phyloP scores from a whole-genome alignment of 2,329 filamentous ascomycete species.

The Aphanocladium album region DNA sequence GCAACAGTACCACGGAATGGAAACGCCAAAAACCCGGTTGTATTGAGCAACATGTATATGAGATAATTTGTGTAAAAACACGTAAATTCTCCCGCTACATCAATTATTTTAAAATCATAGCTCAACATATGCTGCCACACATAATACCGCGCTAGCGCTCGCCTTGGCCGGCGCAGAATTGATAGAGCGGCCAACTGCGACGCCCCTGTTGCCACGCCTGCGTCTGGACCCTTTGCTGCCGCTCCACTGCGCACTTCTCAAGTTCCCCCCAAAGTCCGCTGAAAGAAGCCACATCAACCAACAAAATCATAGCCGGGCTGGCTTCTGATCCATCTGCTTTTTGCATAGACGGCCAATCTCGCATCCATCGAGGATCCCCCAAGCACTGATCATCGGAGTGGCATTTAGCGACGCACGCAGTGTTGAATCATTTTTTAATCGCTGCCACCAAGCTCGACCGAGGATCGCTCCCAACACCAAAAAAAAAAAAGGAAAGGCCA shows the following conservation, averaged over 20 bases:
- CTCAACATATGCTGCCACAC: too few species aligned
- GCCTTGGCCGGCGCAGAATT: neutral
- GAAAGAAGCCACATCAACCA: conserved; percentile 14
- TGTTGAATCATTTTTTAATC: neutral
- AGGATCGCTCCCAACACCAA: neutral
- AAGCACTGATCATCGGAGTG: neutral
- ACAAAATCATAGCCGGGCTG: conserved; percentile 5
- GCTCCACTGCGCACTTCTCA: conserved; percentile 6
- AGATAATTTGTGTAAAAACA: neutral
- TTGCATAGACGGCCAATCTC: conserved; percentile 3
- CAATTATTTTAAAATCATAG: too few species aligned
- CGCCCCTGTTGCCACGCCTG: conserved; percentile 11
- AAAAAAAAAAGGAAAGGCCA: neutral
- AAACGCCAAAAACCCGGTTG: neutral
- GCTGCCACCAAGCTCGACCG: neutral
- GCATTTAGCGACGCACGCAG: neutral
- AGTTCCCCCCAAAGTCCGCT: conserved; percentile 9
- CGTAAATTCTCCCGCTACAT: neutral
- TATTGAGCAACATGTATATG: neutral
- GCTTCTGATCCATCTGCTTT: neutral
- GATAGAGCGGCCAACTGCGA: neutral
- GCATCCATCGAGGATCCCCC: neutral
- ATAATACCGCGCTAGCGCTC: neutral
- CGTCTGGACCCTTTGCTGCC: conserved; percentile 9
- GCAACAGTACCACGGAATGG: neutral